A percentile compares a stretch with the other conserved stretches of the same genome.
These are phyloP conservation scores for Hericium coralloides DNA, from an alignment of 768 basidiomycete genomes.

Conservation along the genomic window DNA sequence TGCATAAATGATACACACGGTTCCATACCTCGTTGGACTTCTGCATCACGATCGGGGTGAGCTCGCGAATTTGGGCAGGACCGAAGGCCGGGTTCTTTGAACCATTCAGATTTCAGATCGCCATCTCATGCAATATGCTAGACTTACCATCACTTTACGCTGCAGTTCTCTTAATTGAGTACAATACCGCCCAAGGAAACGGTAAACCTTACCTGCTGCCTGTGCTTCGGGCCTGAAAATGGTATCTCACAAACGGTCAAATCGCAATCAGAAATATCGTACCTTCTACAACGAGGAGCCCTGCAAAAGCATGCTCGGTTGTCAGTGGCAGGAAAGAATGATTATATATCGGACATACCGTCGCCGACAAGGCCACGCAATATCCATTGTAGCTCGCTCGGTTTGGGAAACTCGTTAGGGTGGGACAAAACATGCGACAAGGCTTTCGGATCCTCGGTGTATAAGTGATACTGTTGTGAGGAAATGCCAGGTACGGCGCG, in stretches of 20 bases:
- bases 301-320: background rate
- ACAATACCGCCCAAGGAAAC: background rate
- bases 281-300: background rate
- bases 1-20: background rate
- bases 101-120: background rate
- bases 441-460: background rate
- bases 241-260: no score
- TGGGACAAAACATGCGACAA: background rate
- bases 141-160: background rate
- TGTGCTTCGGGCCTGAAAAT: background rate
- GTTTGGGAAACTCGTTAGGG: background rate
- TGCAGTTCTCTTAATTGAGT: background rate
- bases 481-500: no score
- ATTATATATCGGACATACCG: background rate
- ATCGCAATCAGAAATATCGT: background rate
- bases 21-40: constrained; percentile 2
- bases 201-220: background rate
- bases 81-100: constrained; percentile 5
- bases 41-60: background rate
- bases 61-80: background rate
- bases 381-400: background rate
- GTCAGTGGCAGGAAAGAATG: no score
- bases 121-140: background rate
- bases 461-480: background rate
- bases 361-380: background rate